Evolutionary conservation across 345 rosid genomes (phyloP).

Genomic region (Laguncularia racemosa): DNA sequence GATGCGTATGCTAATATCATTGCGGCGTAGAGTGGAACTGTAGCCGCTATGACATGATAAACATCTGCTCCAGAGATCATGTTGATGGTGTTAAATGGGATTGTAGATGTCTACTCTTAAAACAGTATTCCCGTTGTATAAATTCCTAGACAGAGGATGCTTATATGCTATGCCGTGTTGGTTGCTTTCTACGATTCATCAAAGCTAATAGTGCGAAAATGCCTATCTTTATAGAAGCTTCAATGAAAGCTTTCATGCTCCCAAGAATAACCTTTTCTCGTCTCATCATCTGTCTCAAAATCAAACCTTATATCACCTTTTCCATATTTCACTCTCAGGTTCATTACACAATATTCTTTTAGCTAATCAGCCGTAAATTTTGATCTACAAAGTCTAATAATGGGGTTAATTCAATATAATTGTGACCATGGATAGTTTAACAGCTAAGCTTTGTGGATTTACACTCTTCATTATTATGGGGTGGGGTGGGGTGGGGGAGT

Average conservation of each 20-base stretch:
- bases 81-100: not conserved
- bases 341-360: too few species aligned
- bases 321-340: too few species aligned
- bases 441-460: too few species aligned
- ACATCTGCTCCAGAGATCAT: slow-evolving; percentile 62
- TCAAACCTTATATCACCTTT: too few species aligned
- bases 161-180: not conserved
- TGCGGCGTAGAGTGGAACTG: slow-evolving; percentile 69
- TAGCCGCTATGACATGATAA: slow-evolving; percentile 72
- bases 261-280: too few species aligned
- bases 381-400: too few species aligned
- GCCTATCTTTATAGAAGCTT: slow-evolving; percentile 7
- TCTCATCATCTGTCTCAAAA: too few species aligned
- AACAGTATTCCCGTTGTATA: not conserved
- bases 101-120: not conserved
- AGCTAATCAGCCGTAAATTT: too few species aligned
- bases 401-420: too few species aligned
- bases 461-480: too few species aligned
- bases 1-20: slow-evolving; percentile 71
- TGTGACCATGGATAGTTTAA: too few species aligned
- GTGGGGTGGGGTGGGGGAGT: too few species aligned
- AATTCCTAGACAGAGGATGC: not conserved
- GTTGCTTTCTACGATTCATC: slow-evolving; percentile 2
- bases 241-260: slow-evolving; percentile 6
- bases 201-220: slow-evolving; percentile 1